Evolutionary conservation across 1,284 basidiomycete genomes (phyloP).

Genomic region (Cryptococcus sp.): DNA sequence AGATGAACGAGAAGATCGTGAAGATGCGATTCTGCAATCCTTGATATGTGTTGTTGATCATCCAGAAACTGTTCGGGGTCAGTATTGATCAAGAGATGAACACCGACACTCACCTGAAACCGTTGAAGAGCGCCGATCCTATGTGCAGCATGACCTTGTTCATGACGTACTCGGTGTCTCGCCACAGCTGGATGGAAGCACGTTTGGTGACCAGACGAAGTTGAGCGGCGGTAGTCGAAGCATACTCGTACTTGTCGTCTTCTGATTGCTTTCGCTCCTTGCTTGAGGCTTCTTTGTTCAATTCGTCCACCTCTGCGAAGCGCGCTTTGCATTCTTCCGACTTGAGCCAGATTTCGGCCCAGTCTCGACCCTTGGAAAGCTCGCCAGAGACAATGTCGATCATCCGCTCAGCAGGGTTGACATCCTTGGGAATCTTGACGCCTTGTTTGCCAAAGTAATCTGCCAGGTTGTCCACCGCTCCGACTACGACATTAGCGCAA

Average conservation of each 20-base stretch:
- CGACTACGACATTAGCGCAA: conserved; percentile 39
- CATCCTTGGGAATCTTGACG: conserved; percentile 51
- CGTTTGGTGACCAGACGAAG: conserved; percentile 41
- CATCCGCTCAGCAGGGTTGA: conserved; percentile 59
- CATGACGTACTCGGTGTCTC: conserved; percentile 48
- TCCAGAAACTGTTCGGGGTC: conserved; percentile 34
- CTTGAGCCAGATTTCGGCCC: conserved; percentile 70
- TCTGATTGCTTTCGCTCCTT: conserved; percentile 4
- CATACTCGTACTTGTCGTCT: conserved; percentile 41
- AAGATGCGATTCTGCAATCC: conserved; percentile 42
- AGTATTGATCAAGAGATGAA: too few relatives aligned
- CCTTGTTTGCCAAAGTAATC: conserved; percentile 57
- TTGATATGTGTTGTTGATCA: conserved; percentile 37
- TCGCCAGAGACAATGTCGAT: conserved; percentile 51
- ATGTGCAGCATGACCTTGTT: conserved; percentile 48
- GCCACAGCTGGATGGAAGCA: conserved; percentile 42
- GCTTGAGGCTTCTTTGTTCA: conserved; percentile 34
- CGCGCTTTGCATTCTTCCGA: conserved; percentile 52
- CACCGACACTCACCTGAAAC: conserved; percentile 36
- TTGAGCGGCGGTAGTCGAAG: conserved; percentile 39
- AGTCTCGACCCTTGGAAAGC: conserved; percentile 59
- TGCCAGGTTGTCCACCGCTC: conserved; percentile 55
- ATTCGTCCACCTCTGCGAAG: conserved; percentile 52
- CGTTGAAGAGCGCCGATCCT: conserved; percentile 24
- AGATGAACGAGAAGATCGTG: conserved; percentile 50